Percentiles rank a stretch among this genome's conserved stretches.
Evolutionary conservation across 768 basidiomycete genomes (phyloP).

Genomic region (Pulveroboletus sp.): DNA sequence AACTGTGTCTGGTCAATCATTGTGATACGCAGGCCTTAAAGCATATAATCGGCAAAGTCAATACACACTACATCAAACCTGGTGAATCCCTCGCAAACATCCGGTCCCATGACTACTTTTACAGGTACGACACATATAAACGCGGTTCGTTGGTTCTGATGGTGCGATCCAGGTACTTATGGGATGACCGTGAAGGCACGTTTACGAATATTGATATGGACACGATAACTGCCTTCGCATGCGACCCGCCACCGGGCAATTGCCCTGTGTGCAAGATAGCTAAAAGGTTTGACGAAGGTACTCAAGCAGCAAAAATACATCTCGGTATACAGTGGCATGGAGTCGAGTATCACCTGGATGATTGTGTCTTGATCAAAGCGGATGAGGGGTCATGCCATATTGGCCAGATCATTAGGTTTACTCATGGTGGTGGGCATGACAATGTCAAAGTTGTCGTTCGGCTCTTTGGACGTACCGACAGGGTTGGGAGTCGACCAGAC

Average conservation of each 20-base stretch:
- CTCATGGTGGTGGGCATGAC: slow-evolving; percentile 13
- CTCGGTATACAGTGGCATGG: slow-evolving; percentile 46
- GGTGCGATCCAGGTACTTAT: slow-evolving; percentile 40
- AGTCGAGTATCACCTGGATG: slow-evolving; percentile 51
- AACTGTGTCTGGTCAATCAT: slow-evolving; percentile 56
- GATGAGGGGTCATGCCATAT: slow-evolving; percentile 50
- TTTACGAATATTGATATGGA: slow-evolving; percentile 40
- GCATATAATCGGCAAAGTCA: slow-evolving; percentile 45
- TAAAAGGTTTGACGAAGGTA: slow-evolving; percentile 31
- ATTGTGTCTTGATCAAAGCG: slow-evolving; percentile 52
- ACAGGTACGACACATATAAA: slow-evolving; percentile 39
- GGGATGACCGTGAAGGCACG: slow-evolving; percentile 41
- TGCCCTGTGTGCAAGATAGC: slow-evolving; percentile 46
- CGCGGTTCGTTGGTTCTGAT: slow-evolving; percentile 1
- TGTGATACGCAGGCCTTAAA: slow-evolving; percentile 44
- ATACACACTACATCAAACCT: slow-evolving; percentile 34
- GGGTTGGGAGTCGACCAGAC: slow-evolving; percentile 34
- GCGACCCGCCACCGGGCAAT: slow-evolving; percentile 41
- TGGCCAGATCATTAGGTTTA: slow-evolving; percentile 44
- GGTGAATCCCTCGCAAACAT: slow-evolving; percentile 23
- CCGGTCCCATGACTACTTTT: slow-evolving; percentile 46
- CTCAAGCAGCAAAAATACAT: slow-evolving; percentile 25
- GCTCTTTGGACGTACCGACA: slow-evolving; percentile 49
- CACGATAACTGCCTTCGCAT: slow-evolving; percentile 8
- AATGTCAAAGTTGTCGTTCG: slow-evolving; percentile 30